Base-by-base conservation (phyloP, 345 rosid genomes). In the Dipteronia dyeriana region DNA sequence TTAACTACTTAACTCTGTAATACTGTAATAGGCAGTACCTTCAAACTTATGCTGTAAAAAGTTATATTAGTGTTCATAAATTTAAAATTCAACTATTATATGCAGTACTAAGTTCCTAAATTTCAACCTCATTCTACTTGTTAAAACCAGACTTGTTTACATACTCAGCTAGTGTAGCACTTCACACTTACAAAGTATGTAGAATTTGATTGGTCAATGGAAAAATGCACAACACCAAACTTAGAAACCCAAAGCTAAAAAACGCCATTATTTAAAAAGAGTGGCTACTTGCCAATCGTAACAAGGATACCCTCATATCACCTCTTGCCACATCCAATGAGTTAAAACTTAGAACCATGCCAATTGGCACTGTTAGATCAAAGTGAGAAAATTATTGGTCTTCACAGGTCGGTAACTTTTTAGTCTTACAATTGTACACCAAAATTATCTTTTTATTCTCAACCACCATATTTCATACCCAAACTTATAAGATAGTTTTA, bases 341-440 rank as follows among this genome's bases (percentile, higher is more conserved):
- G 34, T 64, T 63, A 65, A 65, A 65, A 65, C 38, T 64, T 63
- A 65, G 34, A 65, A 65, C 38, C 49, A 66, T 38, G 49, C 25
- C 5, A 38, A 23, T 66, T 66, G 70, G 19, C 47, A 38, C 25
- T 22, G 20, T 23, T 41, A 16, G 11, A 34, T 65, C 45, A 14
- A 31, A 47, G 9, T 23, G 26, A 68, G 73, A 69, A 26, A 68
- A 16, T n/a, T 47, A 47, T 12, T 2, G 20, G 39, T 25, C 12
- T 69, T 68, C 11, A 69, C 22, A 23, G 8, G 38, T 49, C 9
- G 39, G 38, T 23, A 47, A 47, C 12, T 13, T 23, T 6, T 45
- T 14, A 43, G 43, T 68, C 57, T 45, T 23, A 68, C 34, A 68
- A 45, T 1, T 43, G 49, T 8, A 43, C 71, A 41, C 59, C 5